Conservation (phyloP, 148 eudicot genomes). For the Spergularia bocconei region DNA sequence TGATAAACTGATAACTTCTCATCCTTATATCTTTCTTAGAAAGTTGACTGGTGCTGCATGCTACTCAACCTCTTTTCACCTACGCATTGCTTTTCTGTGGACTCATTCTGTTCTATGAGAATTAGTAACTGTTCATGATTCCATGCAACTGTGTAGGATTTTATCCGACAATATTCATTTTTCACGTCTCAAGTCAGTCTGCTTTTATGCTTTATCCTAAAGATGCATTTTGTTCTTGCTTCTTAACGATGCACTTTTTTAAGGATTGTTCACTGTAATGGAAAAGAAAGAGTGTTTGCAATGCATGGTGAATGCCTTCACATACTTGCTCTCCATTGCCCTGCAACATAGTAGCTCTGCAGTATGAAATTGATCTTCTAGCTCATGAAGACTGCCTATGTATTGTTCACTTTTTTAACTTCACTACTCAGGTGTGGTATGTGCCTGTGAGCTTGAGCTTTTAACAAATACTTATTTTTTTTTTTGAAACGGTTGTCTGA, state of each 20-base stretch:
- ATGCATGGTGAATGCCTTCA: neutral
- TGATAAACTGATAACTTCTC: too few species aligned
- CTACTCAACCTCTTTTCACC: neutral
- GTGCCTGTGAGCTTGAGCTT: neutral
- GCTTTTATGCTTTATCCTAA: neutral
- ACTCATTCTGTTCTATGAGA: neutral
- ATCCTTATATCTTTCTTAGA: neutral
- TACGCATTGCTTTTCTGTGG: neutral
- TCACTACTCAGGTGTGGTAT: neutral
- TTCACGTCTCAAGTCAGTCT: neutral
- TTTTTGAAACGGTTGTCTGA: too few species aligned
- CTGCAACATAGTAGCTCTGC: neutral
- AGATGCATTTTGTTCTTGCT: too few species aligned
- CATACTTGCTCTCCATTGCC: neutral
- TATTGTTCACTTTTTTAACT: neutral
- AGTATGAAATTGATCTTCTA: neutral
- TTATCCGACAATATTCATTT: too few species aligned
- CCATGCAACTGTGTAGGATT: neutral
- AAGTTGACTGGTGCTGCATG: neutral
- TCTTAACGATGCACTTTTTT: too few species aligned
- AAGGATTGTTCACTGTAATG: too few species aligned
- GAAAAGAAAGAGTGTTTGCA: neutral
- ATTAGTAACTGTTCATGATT: neutral
- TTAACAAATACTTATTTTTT: neutral
- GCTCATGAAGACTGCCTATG: neutral